These are phyloP conservation scores for Termitomyces sp. DNA, from an alignment of 1,284 basidiomycete species.

Conservation along the genomic window DNA sequence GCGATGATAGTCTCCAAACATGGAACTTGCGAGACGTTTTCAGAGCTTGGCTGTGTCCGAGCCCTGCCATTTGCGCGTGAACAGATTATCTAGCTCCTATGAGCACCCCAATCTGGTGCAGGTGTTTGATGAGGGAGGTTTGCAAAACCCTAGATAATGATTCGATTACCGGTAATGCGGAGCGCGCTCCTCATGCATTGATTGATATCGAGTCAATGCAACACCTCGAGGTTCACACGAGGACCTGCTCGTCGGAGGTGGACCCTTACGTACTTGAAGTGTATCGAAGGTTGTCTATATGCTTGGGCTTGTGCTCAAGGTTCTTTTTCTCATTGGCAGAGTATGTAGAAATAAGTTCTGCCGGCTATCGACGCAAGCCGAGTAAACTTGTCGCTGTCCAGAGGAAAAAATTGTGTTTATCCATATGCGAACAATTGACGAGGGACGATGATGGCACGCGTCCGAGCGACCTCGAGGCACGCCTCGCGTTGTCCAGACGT, in stretches of 20 bases:
- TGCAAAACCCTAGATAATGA: background rate
- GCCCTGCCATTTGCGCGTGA: background rate
- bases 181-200: background rate
- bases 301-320: background rate
- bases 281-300: background rate
- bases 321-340: background rate
- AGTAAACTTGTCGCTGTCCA: background rate
- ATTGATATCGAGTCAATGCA: background rate
- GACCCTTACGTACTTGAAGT: background rate
- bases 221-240: conserved; percentile 12
- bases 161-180: background rate
- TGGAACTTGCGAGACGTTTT: conserved; percentile 12
- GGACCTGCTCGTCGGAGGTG: background rate
- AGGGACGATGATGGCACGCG: conserved; percentile 3
- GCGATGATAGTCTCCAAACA: background rate
- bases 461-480: conserved; percentile 28
- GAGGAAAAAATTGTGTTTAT: background rate
- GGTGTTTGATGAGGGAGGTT: background rate
- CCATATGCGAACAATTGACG: background rate
- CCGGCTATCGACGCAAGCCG: background rate
- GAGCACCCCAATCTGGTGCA: background rate
- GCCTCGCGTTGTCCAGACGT: conserved; percentile 27
- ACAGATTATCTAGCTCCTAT: background rate
- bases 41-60: conserved; percentile 5
- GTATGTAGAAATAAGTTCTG: background rate